Percentiles rank a stretch among this genome's conserved stretches.
Conservation (phyloP, 805 yeast genomes). For the Wickerhamiella dianesei region DNA sequence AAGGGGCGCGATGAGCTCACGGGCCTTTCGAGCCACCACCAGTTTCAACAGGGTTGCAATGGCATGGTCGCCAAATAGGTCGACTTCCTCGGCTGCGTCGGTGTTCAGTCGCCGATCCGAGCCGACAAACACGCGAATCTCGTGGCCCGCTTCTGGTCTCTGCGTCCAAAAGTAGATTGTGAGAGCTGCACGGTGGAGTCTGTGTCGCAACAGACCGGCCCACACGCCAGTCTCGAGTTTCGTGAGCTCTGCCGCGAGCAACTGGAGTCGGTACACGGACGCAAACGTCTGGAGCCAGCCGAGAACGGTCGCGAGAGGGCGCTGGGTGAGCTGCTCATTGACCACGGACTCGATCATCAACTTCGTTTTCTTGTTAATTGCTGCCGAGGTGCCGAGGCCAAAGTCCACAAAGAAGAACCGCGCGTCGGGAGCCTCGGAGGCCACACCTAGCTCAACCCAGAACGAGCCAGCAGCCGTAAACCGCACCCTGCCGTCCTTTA, state of each 20-base stretch:
- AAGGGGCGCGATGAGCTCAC: neutral
- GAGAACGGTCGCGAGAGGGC: slow-evolving; percentile 40
- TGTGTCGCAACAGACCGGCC: slow-evolving; percentile 47
- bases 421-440: slow-evolving; percentile 43
- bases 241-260: slow-evolving; percentile 44
- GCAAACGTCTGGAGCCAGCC: slow-evolving; percentile 46
- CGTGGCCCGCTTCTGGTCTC: neutral
- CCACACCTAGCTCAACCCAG: slow-evolving; percentile 65
- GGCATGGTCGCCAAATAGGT: neutral
- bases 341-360: slow-evolving; percentile 40
- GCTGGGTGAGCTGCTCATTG: slow-evolving; percentile 36
- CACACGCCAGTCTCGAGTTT: slow-evolving; percentile 38
- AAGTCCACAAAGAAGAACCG: slow-evolving; percentile 73
- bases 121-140: neutral
- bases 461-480: slow-evolving; percentile 53
- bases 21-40: neutral
- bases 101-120: neutral
- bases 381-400: slow-evolving; percentile 38
- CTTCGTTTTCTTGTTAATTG: slow-evolving; percentile 10
- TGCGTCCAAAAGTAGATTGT: slow-evolving; percentile 52
- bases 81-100: neutral
- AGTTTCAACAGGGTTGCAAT: neutral
- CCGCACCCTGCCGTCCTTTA: slow-evolving; percentile 64
- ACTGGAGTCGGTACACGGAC: slow-evolving; percentile 48
- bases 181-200: slow-evolving; percentile 40